These are phyloP conservation scores for Diaporthe helianthi DNA, from an alignment of 2,329 filamentous ascomycete species.

Conservation along the genomic window DNA sequence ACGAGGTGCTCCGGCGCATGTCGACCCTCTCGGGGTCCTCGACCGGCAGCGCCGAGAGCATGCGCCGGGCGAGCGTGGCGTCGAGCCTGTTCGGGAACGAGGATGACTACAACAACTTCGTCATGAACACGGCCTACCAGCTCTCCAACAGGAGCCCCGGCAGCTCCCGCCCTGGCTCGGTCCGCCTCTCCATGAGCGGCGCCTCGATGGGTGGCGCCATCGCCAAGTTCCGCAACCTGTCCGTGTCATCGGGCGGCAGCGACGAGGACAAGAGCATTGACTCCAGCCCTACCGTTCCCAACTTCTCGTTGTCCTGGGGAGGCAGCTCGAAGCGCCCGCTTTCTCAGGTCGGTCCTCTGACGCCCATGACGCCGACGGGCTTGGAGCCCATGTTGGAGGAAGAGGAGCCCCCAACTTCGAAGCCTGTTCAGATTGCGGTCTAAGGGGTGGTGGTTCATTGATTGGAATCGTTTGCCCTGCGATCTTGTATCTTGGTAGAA, in stretches of 20 bases:
- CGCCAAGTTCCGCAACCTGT: not conserved
- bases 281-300: not conserved
- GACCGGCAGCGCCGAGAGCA: constrained; percentile 6
- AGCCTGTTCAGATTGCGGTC: constrained; percentile 5
- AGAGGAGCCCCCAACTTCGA: not conserved
- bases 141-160: not conserved
- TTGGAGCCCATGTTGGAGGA: constrained; percentile 20
- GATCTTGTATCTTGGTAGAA: not conserved
- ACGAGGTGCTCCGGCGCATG: constrained; percentile 31
- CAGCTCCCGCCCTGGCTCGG: constrained; percentile 1
- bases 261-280: constrained; percentile 1
- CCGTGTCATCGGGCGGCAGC: not conserved
- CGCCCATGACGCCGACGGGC: not conserved
- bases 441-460: not conserved
- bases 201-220: not conserved
- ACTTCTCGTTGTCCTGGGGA: not conserved
- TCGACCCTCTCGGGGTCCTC: constrained; percentile 21
- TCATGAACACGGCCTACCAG: constrained; percentile 19
- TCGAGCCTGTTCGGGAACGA: constrained; percentile 28
- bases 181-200: not conserved
- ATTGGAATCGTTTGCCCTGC: not conserved
- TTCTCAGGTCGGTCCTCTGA: not conserved
- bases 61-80: constrained; percentile 29
- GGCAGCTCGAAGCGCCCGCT: not conserved
- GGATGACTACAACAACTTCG: constrained; percentile 32